Evolutionary conservation across 164 flowering plant genomes (phyloP), one percentile per base, ranked within the genome.

Genomic region (Nymphaea colorata): DNA sequence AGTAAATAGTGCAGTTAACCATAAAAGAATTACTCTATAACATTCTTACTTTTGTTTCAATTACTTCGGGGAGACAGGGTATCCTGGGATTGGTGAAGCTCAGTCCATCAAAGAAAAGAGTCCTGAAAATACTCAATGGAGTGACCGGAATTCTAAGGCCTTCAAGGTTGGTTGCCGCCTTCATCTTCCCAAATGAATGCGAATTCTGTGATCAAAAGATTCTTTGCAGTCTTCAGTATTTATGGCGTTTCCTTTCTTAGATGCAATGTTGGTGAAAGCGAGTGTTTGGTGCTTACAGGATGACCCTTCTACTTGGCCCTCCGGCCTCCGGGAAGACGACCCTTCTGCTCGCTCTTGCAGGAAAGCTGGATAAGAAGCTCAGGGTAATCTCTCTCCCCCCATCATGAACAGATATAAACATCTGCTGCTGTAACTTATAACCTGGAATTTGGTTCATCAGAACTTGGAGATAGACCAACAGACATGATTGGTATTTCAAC

Each of bases 111-210:
- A 86, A 83, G 77, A 81, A 83, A 70, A 79, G 74, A 65, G 64
- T 72, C 16, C 73, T 81, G 67, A 80, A 80, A 67, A 86, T 86
- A 64, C 85, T 86, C 45, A 72, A 69, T 60, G 82, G 82, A 42
- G 79, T 80, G 8, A 79, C 76, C 67, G 90, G 90, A 36, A 76
- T 84, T 25, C 68, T 86, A 17, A 84, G 61, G 69, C 88, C 90
- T 64, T 82, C 90, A 60, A 83, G 90, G 87, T 83, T 64, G 64
- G 72, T 43, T 10, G 1, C 53, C 10, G 0, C 53, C 15, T 61
- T 61, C 15, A 25, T 61, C 63, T 6, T 61, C 10, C 10, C 10
- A 45, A 61, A 15, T 61, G 41, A 1, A 16, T 61, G 6, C 63
- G 5, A 6, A 4, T 5, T 16, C 41, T 16, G n/a, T 61, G 8